Evolutionary conservation across 2,329 filamentous ascomycete genomes (phyloP), one percentile per base, ranked within the genome.

Genomic region (Passalora sequoiae): DNA sequence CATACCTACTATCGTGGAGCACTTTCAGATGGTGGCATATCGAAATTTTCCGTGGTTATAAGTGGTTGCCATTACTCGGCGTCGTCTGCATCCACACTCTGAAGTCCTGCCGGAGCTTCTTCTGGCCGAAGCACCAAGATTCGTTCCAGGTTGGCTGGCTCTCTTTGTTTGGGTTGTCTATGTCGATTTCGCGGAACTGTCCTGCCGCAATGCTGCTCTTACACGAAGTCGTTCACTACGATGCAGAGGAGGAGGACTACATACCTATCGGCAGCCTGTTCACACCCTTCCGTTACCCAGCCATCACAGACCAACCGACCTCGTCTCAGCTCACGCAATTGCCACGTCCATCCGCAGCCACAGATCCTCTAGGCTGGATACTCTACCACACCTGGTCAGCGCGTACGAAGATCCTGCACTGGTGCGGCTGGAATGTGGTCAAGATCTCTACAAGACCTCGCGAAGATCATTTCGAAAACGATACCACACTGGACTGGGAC

Each of bases 341-440:
- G 2, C 27, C 21, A 28, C 33, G 33, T 24, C 33, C 43, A 40
- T 12, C 21, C 10, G n/a, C 13, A 22, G 17, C 28, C 15, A 10
- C 22, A 17, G 55, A 58, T 37, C 54, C 56, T 12, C 24, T 58
- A 13, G 58, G 54, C 12, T 54, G 58, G 44, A 20, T 56, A 3
- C 20, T 58, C 7, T 44, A 59, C 19, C 42, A 56, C 29, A 48
- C 43, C 13, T 58, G 49, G 22, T 24, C 20, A 1, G n/a, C 54
- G 7, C 50, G 59, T 2, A 31, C 38, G 1, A 13, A 13, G 2
- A 35, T 59, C 25, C 29, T 60, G 13, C 33, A 45, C 7, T 49
- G 47, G 45, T 47, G 42, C 15, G 57, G 57, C 13, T 60, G 57
- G 57, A 47, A 39, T 4, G 27, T 55, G 2, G 10, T 48, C 40